Conservation (phyloP, 208 protist species). For the Wallacemonas sp. region DNA sequence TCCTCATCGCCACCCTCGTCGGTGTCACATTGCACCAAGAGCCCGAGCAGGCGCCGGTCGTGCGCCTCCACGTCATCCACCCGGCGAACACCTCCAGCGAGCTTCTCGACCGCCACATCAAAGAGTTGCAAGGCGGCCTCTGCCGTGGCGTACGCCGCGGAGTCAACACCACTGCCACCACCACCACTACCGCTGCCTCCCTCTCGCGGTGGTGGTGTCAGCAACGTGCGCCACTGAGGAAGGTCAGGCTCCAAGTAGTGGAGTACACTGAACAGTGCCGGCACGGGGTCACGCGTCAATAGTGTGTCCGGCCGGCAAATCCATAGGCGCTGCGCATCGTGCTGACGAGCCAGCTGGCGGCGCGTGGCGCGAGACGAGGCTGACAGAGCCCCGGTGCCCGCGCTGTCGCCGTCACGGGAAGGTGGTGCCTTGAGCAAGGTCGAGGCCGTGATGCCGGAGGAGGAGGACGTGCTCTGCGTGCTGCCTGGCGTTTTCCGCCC, state of each 20-base stretch:
- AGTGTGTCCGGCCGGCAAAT: constrained; percentile 1
- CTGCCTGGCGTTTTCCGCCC: neutral
- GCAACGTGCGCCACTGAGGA: constrained; percentile 14
- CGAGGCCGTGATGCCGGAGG: neutral
- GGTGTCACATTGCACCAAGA: neutral
- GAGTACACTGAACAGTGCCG: constrained; percentile 17
- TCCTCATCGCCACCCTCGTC: neutral
- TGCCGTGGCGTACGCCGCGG: neutral
- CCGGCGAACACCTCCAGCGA: neutral
- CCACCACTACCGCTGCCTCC: too few relatives aligned
- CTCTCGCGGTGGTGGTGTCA: neutral
- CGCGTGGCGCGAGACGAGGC: too few relatives aligned
- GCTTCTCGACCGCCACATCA: neutral
- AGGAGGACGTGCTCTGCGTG: neutral
- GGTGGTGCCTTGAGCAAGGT: too few relatives aligned
- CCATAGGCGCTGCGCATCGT: constrained; percentile 1
- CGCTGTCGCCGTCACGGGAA: too few relatives aligned
- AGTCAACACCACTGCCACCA: too few relatives aligned
- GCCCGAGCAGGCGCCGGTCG: constrained; percentile 2
- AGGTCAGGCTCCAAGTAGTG: constrained; percentile 11
- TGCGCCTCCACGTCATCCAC: neutral
- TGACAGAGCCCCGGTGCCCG: too few relatives aligned
- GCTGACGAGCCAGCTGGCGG: neutral
- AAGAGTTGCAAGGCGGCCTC: constrained; percentile 2
- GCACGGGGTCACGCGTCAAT: constrained; percentile 6